phyloP scores from a whole-genome alignment of 805 yeast species.

The Wickerhamiella occidentalis region DNA sequence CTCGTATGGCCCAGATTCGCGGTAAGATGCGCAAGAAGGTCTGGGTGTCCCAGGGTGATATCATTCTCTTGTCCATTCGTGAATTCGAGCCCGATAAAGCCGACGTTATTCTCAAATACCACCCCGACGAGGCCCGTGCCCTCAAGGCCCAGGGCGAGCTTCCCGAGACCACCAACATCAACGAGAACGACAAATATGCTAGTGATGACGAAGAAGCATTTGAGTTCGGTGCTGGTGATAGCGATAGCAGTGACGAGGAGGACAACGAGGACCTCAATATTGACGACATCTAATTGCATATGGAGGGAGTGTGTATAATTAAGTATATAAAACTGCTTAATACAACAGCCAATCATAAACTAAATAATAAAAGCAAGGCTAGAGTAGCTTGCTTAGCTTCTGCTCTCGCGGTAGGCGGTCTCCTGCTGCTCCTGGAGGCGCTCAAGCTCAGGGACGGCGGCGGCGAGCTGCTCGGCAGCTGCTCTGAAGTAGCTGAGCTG shows the following conservation, averaged over 20 bases:
- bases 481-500: slow-evolving; percentile 72
- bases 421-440: slow-evolving; percentile 43
- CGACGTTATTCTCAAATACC: slow-evolving; percentile 94
- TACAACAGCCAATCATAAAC: neutral
- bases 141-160: slow-evolving; percentile 91
- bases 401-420: slow-evolving; percentile 26
- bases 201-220: slow-evolving; percentile 96
- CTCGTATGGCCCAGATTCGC: slow-evolving; percentile 95
- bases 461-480: slow-evolving; percentile 54
- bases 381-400: neutral
- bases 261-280: slow-evolving; percentile 67
- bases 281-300: slow-evolving; percentile 62
- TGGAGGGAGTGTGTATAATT: neutral
- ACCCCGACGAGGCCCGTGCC: slow-evolving; percentile 95
- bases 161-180: slow-evolving; percentile 93
- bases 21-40: slow-evolving; percentile 99
- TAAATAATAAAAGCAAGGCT: neutral
- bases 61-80: slow-evolving; percentile 86
- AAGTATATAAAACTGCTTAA: neutral
- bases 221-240: slow-evolving; percentile 92
- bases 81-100: slow-evolving; percentile 98
- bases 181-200: slow-evolving; percentile 94
- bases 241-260: slow-evolving; percentile 52
- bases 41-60: slow-evolving; percentile 99
- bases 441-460: slow-evolving; percentile 53